These are phyloP conservation scores for Myxozyma udenii DNA, from an alignment of 805 yeast species.

Conservation along the genomic window DNA sequence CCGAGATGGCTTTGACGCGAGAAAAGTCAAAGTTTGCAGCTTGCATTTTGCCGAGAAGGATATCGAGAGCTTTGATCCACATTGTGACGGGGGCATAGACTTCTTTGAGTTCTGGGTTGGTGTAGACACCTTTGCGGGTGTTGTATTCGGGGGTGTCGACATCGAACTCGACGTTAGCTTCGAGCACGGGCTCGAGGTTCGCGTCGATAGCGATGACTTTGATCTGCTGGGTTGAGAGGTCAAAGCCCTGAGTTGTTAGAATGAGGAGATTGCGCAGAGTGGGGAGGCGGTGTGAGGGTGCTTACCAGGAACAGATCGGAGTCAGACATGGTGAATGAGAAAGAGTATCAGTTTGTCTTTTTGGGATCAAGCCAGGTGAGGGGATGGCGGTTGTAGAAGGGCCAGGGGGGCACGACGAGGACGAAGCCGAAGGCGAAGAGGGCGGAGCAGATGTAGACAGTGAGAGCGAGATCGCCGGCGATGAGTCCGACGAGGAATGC, in stretches of 20 bases:
- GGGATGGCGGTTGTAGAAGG: conserved; percentile 51
- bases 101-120: conserved; percentile 53
- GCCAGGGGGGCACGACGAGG: conserved; percentile 57
- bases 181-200: conserved; percentile 50
- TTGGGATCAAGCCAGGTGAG: conserved; percentile 45
- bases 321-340: conserved; percentile 29
- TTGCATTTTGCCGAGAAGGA: conserved; percentile 53
- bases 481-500: conserved; percentile 51
- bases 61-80: conserved; percentile 84
- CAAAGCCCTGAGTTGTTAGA: conserved; percentile 72
- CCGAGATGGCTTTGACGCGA: conserved; percentile 64
- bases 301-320: conserved; percentile 18
- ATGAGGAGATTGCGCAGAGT: background rate
- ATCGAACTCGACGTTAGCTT: conserved; percentile 72
- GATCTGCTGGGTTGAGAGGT: conserved; percentile 84
- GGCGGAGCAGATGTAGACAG: conserved; percentile 44
- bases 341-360: conserved; percentile 9
- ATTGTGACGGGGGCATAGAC: conserved; percentile 78
- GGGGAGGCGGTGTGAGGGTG: background rate
- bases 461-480: conserved; percentile 45
- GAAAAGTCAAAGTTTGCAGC: conserved; percentile 51
- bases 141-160: conserved; percentile 56
- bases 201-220: conserved; percentile 66
- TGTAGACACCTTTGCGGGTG: conserved; percentile 70
- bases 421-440: conserved; percentile 40